phyloP scores from a whole-genome alignment of 2,329 filamentous ascomycete species.

The Fusarium sublunatum region DNA sequence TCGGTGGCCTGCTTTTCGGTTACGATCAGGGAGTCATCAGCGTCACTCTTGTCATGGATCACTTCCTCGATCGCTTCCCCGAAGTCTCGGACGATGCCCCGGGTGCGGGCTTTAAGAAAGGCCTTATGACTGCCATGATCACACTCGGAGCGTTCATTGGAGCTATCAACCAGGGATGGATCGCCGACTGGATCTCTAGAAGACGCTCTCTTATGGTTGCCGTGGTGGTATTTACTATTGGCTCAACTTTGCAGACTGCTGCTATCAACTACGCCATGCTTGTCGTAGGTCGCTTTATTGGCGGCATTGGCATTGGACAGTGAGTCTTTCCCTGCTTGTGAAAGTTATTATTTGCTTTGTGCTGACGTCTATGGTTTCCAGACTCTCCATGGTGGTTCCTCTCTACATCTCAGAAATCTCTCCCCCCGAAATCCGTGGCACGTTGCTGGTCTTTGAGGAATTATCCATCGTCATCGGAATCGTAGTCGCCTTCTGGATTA shows the following conservation, averaged over 20 bases:
- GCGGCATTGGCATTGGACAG: conserved; percentile 57
- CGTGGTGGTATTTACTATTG: conserved; percentile 53
- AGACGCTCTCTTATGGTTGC: conserved; percentile 51
- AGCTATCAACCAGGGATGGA: conserved; percentile 56
- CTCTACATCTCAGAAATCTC: conserved; percentile 61
- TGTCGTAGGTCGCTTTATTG: conserved; percentile 56
- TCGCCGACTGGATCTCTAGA: conserved; percentile 50
- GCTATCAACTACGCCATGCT: conserved; percentile 56
- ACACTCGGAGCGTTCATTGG: conserved; percentile 61
- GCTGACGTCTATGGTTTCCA: background rate
- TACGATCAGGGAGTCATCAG: conserved; percentile 56
- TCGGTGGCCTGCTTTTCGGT: conserved; percentile 56
- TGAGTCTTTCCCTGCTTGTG: background rate
- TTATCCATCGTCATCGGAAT: conserved; percentile 50
- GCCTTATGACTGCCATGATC: conserved; percentile 63
- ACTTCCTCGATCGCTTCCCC: conserved; percentile 49
- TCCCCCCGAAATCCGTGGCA: conserved; percentile 60
- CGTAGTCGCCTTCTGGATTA: conserved; percentile 49
- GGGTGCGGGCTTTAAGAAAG: conserved; percentile 52
- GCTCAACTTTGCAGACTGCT: conserved; percentile 57
- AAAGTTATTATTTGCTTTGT: rapidly evolving
- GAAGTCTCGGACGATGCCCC: conserved; percentile 49
- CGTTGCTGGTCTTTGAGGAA: conserved; percentile 57
- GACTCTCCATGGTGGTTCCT: conserved; percentile 52
- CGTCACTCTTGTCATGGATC: conserved; percentile 52